Conservation (phyloP, 2,329 filamentous ascomycete genomes). For the Pyrenochaeta sp. region DNA sequence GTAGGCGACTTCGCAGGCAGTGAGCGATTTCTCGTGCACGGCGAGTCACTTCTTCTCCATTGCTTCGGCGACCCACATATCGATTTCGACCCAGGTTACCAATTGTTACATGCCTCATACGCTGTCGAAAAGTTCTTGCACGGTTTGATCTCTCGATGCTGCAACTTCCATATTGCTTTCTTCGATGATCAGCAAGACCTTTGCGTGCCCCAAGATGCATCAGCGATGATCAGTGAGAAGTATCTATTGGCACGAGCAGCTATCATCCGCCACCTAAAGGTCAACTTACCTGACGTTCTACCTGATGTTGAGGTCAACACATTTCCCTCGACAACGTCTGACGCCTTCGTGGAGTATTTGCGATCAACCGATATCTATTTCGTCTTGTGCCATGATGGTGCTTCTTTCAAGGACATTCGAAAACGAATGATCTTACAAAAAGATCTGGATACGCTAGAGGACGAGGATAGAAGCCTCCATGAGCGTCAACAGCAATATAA, state of each 20-base stretch:
- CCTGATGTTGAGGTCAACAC: constrained; percentile 56
- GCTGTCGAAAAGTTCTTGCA: constrained; percentile 72
- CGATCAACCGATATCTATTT: constrained; percentile 67
- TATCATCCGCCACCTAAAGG: constrained; percentile 70
- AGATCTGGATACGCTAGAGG: constrained; percentile 25
- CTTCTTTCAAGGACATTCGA: constrained; percentile 35
- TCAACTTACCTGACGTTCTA: constrained; percentile 51
- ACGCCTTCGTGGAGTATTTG: constrained; percentile 66
- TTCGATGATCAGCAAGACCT: constrained; percentile 66
- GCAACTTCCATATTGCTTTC: constrained; percentile 76
- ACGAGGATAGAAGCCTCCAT: constrained; percentile 23
- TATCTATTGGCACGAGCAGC: constrained; percentile 70
- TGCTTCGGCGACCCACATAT: constrained; percentile 70
- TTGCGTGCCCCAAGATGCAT: constrained; percentile 61
- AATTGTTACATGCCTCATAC: constrained; percentile 75
- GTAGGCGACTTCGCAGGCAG: constrained; percentile 79
- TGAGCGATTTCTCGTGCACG: constrained; percentile 76
- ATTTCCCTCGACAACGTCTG: constrained; percentile 59
- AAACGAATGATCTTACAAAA: constrained; percentile 29
- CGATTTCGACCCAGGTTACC: constrained; percentile 72
- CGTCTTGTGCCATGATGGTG: constrained; percentile 73
- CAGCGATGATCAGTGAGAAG: constrained; percentile 53
- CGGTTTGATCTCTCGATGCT: constrained; percentile 68
- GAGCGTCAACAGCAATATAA: constrained; percentile 35
- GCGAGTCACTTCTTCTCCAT: constrained; percentile 73